phyloP scores from a whole-genome alignment of 202 grass and related monocot genomes.

The Musa balbisiana region DNA sequence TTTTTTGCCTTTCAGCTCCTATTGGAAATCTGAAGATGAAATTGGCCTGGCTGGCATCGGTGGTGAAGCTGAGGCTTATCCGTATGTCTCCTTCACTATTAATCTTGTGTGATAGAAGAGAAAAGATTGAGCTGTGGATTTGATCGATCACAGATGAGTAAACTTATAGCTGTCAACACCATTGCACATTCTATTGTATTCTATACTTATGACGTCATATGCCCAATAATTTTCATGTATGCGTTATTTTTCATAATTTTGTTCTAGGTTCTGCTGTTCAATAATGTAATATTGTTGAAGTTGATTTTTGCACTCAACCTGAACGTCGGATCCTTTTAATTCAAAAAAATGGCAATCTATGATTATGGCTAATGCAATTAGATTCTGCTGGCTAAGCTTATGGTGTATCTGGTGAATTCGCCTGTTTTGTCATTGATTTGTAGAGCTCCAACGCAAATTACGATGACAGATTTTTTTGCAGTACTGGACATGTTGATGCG shows the following conservation, averaged over 20 bases:
- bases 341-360: background rate
- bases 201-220: background rate
- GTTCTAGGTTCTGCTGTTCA: background rate
- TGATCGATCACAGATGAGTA: background rate
- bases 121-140: background rate
- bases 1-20: constrained; percentile 35
- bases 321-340: background rate
- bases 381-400: background rate
- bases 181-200: background rate
- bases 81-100: constrained; percentile 93
- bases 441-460: no score
- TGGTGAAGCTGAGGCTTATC: constrained; percentile 65
- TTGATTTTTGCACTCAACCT: background rate
- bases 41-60: constrained; percentile 47
- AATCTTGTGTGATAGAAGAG: constrained; percentile 50
- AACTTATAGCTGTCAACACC: background rate
- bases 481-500: no score
- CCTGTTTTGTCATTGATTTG: background rate
- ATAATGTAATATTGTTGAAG: constrained; percentile 3
- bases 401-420: background rate
- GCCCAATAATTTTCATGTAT: background rate
- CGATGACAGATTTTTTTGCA: no score
- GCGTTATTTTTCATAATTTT: background rate
- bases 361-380: background rate
- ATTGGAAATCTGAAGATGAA: constrained; percentile 85